Percentiles rank a stretch among this genome's conserved stretches.
These are phyloP conservation scores for Penicillium arizonense DNA, from an alignment of 495 filamentous ascomycete genomes.

Conservation along the genomic window DNA sequence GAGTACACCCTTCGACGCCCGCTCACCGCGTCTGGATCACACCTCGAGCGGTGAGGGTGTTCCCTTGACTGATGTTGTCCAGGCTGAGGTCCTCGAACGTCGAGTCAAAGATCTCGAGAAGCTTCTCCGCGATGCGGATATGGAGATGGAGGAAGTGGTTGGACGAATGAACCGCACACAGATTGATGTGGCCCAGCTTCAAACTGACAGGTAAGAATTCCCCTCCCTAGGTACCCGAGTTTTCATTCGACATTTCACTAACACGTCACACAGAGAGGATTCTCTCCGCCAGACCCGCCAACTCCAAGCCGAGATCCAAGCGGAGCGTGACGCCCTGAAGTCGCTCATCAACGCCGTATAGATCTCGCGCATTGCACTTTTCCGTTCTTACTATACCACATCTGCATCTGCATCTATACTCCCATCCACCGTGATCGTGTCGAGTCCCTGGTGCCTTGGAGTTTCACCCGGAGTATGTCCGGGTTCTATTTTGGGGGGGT, in stretches of 20 bases:
- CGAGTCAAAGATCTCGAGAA: constrained; percentile 78
- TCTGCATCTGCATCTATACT: constrained; percentile 26
- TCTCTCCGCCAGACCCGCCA: constrained; percentile 78
- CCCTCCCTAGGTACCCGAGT: neutral
- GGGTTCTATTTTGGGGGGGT: constrained; percentile 12
- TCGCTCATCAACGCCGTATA: constrained; percentile 27
- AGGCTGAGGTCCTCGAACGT: constrained; percentile 70
- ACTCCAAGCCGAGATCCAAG: constrained; percentile 63
- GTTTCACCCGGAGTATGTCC: constrained; percentile 6
- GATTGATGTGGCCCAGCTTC: constrained; percentile 88
- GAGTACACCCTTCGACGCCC: constrained; percentile 58
- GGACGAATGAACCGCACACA: constrained; percentile 89
- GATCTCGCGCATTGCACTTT: neutral
- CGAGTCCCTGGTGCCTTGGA: constrained; percentile 11
- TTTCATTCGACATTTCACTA: constrained; percentile 22
- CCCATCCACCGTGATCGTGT: constrained; percentile 4
- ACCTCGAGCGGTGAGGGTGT: constrained; percentile 57
- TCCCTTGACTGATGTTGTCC: constrained; percentile 59
- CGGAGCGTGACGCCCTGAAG: constrained; percentile 57
- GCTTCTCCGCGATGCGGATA: constrained; percentile 76
- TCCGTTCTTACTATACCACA: constrained; percentile 21
- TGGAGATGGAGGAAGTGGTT: constrained; percentile 94
- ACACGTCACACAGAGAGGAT: constrained; percentile 62
- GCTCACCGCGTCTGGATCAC: constrained; percentile 57
- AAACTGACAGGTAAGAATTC: constrained; percentile 72